A percentile compares a stretch with the other conserved stretches of the same genome.
Conservation (phyloP, 768 basidiomycete genomes). For the Hygrophorus russula region DNA sequence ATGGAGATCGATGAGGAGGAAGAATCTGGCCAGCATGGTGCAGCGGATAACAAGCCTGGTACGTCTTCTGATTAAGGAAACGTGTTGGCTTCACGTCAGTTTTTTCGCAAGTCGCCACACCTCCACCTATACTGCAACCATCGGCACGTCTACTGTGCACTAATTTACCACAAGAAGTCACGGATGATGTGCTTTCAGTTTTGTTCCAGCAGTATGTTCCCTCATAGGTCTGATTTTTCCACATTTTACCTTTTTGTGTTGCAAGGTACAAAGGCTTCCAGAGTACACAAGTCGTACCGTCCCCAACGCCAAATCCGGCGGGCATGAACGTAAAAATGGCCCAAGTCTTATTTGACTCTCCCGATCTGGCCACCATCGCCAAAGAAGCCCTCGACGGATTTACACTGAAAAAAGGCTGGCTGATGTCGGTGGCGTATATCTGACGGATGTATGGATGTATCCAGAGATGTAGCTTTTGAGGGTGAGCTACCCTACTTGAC, state of each 20-base stretch:
- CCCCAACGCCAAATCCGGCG: constrained; percentile 54
- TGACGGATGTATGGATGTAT: constrained; percentile 10
- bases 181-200: constrained; percentile 74
- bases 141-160: constrained; percentile 62
- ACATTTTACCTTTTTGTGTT: constrained; percentile 2
- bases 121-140: constrained; percentile 39
- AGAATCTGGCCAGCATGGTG: constrained; percentile 30
- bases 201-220: constrained; percentile 82
- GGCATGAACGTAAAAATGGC: constrained; percentile 70
- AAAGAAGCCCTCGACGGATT: constrained; percentile 81
- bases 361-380: constrained; percentile 65
- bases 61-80: constrained; percentile 23
- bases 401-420: constrained; percentile 76
- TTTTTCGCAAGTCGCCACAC: constrained; percentile 28
- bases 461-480: background rate
- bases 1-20: constrained; percentile 95
- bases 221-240: background rate
- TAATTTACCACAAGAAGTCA: constrained; percentile 86
- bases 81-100: constrained; percentile 20
- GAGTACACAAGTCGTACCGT: constrained; percentile 55
- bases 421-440: constrained; percentile 71
- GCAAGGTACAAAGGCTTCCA: constrained; percentile 77
- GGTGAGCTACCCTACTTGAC: background rate
- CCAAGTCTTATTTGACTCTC: constrained; percentile 65
- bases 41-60: constrained; percentile 25